A percentile compares a stretch with the other conserved stretches of the same genome.
Evolutionary conservation across 2,329 filamentous ascomycete genomes (phyloP).

Genomic region (Trichoderma gracile): DNA sequence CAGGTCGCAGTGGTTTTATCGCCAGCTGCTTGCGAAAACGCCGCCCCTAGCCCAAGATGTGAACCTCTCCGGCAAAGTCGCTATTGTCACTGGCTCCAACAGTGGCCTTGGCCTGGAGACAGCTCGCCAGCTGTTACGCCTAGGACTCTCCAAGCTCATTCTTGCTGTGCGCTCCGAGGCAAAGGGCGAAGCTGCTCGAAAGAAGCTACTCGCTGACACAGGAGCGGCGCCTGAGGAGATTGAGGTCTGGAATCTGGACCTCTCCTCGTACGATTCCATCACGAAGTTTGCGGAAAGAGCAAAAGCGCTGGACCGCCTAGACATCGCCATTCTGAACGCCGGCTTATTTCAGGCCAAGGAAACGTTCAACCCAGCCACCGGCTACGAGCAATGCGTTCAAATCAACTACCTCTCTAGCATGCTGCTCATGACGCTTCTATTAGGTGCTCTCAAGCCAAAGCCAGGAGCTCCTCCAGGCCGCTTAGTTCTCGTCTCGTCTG

Average conservation of each 20-base stretch:
- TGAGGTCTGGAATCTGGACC: not conserved
- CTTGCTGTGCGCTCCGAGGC: conserved; percentile 10
- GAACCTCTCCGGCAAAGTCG: not conserved
- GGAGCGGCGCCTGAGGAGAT: not conserved
- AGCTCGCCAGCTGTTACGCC: not conserved
- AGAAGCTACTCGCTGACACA: conserved; percentile 1
- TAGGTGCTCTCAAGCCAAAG: not conserved
- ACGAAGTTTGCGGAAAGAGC: not conserved
- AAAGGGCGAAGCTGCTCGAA: conserved; percentile 6
- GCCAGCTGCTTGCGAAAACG: not conserved
- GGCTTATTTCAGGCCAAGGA: conserved; percentile 5
- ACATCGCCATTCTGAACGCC: conserved; percentile 15
- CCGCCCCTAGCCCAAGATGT: not conserved
- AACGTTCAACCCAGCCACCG: not conserved
- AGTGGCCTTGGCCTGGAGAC: conserved; percentile 1
- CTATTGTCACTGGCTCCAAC: not conserved
- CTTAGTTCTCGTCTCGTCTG: conserved; percentile 5
- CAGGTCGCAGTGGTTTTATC: not conserved
- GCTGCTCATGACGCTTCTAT: not conserved
- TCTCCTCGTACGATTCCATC: conserved; percentile 11
- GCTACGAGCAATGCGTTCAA: conserved; percentile 7
- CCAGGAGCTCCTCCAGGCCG: not conserved
- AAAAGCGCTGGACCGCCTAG: not conserved
- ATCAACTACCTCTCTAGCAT: conserved; percentile 19
- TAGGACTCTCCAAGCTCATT: conserved; percentile 9